Percentiles rank a stretch among this genome's conserved stretches.
Conservation (phyloP, 495 filamentous ascomycete species). For the Beverwykella pulmonaria region DNA sequence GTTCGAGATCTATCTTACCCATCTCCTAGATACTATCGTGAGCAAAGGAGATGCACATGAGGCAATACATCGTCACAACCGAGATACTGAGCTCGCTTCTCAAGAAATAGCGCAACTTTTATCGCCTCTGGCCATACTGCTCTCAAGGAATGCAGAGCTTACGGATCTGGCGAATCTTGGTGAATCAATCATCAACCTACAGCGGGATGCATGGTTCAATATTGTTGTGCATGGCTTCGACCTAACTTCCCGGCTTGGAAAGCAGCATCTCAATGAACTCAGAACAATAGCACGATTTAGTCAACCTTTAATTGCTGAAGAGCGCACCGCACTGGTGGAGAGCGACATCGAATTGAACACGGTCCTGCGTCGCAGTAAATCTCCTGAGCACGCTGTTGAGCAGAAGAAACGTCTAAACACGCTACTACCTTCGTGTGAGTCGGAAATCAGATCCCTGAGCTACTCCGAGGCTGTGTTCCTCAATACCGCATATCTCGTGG, state of each 20-base stretch:
- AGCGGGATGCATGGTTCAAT: conserved; percentile 97
- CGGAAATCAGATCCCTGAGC: conserved; percentile 75
- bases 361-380: conserved; percentile 79
- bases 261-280: conserved; percentile 70
- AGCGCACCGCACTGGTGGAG: conserved; percentile 82
- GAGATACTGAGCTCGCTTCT: conserved; percentile 75
- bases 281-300: conserved; percentile 81
- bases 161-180: conserved; percentile 50
- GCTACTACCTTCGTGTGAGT: conserved; percentile 71
- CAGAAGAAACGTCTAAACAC: conserved; percentile 76
- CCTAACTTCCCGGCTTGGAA: conserved; percentile 67
- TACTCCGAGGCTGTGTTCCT: conserved; percentile 91
- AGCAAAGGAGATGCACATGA: conserved; percentile 79
- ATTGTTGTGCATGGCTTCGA: conserved; percentile 90
- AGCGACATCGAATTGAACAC: conserved; percentile 95
- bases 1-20: conserved; percentile 75
- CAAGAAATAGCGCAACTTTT: conserved; percentile 83
- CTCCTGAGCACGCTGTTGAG: conserved; percentile 70
- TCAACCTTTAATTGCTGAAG: conserved; percentile 78
- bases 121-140: conserved; percentile 75
- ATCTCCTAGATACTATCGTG: conserved; percentile 84
- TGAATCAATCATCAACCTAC: conserved; percentile 58
- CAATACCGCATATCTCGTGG: conserved; percentile 81
- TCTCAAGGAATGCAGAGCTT: conserved; percentile 56
- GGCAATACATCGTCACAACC: conserved; percentile 63